Conservation (phyloP, 2,329 filamentous ascomycete species). For the Alternaria longipes region DNA sequence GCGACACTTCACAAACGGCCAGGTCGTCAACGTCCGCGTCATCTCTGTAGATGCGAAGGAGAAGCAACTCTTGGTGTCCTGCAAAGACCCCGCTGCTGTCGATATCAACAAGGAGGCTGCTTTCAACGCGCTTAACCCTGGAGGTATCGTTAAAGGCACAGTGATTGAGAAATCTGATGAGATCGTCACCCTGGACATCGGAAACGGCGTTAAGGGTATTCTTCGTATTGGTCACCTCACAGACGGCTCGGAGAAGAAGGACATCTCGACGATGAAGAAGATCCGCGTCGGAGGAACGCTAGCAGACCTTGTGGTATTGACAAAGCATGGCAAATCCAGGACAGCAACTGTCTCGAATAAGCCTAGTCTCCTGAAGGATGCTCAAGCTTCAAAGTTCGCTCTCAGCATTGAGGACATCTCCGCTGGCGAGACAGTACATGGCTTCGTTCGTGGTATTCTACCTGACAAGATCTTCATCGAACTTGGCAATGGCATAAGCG, state of each 20-base stretch:
- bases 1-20: constrained; percentile 88
- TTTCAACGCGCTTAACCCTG: constrained; percentile 76
- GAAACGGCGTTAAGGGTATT: constrained; percentile 77
- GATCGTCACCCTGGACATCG: constrained; percentile 73
- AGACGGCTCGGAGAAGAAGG: constrained; percentile 84
- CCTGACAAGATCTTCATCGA: constrained; percentile 85
- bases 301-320: constrained; percentile 82
- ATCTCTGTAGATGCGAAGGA: constrained; percentile 77
- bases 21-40: constrained; percentile 92
- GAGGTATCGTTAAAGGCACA: constrained; percentile 78
- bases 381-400: constrained; percentile 76
- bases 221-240: constrained; percentile 81
- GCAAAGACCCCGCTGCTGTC: constrained; percentile 85
- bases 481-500: constrained; percentile 79
- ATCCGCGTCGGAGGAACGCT: constrained; percentile 86
- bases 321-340: constrained; percentile 80
- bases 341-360: constrained; percentile 83
- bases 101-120: constrained; percentile 78
- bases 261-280: constrained; percentile 77
- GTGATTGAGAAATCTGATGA: constrained; percentile 61
- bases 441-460: constrained; percentile 87
- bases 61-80: constrained; percentile 83
- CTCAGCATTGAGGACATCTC: constrained; percentile 75
- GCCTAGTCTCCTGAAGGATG: constrained; percentile 79
- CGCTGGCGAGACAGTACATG: constrained; percentile 73